phyloP scores from a whole-genome alignment of 2,329 filamentous ascomycete species.

The Cercospora citrullina region DNA sequence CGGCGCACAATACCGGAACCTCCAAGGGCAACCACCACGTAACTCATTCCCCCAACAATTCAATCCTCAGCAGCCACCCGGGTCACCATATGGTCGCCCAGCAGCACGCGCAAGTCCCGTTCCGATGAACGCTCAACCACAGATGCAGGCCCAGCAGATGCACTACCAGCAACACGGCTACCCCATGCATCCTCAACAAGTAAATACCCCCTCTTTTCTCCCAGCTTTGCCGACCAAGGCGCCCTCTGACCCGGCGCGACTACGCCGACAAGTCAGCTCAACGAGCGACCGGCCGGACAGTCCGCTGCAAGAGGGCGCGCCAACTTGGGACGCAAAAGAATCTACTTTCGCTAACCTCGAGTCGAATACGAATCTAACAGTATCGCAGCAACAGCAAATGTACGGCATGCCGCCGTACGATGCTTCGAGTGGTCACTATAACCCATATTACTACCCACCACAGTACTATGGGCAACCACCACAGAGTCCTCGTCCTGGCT shows the following conservation, averaged over 20 bases:
- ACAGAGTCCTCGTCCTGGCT: conserved; percentile 46
- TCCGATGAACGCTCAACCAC: conserved; percentile 61
- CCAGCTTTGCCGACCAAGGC: conserved; percentile 16
- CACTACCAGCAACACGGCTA: conserved; percentile 61
- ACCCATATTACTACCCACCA: conserved; percentile 50
- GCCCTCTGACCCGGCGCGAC: conserved; percentile 24
- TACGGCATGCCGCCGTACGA: conserved; percentile 58
- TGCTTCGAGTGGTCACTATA: conserved; percentile 47
- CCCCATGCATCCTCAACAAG: conserved; percentile 59
- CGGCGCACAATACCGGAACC: conserved; percentile 52
- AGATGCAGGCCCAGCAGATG: conserved; percentile 65
- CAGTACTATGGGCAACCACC: conserved; percentile 54
- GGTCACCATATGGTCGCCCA: conserved; percentile 42
- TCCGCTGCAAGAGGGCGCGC: conserved; percentile 18
- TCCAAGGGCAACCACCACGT: conserved; percentile 53
- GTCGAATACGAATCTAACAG: conserved; percentile 42
- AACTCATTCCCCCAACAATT: conserved; percentile 39
- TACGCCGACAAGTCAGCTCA: conserved; percentile 20
- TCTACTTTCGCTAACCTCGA: conserved; percentile 2
- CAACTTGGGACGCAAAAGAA: background rate
- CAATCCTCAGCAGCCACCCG: conserved; percentile 30
- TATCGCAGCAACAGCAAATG: conserved; percentile 54
- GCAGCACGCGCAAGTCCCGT: conserved; percentile 61
- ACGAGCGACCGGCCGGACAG: conserved; percentile 22
- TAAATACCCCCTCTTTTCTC: conserved; percentile 53